These are phyloP conservation scores for Grammothele lineata DNA, from an alignment of 768 basidiomycete genomes.

Conservation along the genomic window DNA sequence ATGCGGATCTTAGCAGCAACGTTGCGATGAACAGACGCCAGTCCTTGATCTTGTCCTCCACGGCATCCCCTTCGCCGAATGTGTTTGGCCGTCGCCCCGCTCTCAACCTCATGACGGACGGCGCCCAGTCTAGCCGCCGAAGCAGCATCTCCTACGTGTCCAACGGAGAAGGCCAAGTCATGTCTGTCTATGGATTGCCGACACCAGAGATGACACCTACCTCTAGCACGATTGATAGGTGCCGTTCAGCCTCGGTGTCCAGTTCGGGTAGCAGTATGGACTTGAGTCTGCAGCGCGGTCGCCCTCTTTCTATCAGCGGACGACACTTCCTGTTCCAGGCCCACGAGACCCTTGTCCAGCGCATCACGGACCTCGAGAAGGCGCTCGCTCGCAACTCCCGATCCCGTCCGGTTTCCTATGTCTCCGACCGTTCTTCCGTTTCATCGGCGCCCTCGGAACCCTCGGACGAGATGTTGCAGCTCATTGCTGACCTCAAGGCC, in stretches of 20 bases:
- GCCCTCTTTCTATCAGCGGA: slow-evolving; percentile 62
- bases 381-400: slow-evolving; percentile 40
- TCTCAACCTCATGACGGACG: slow-evolving; percentile 18
- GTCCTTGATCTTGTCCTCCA: slow-evolving; percentile 31
- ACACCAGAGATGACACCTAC: slow-evolving; percentile 75
- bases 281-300: slow-evolving; percentile 9
- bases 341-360: slow-evolving; percentile 75
- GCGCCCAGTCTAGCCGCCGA: slow-evolving; percentile 30
- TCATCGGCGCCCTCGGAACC: slow-evolving; percentile 35
- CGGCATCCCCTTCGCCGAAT: slow-evolving; percentile 30
- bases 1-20: slow-evolving; percentile 9
- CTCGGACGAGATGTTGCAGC: slow-evolving; percentile 72
- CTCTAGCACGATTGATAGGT: slow-evolving; percentile 27
- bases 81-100: slow-evolving; percentile 34
- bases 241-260: slow-evolving; percentile 13
- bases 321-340: slow-evolving; percentile 85
- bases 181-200: slow-evolving; percentile 46
- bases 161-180: slow-evolving; percentile 23
- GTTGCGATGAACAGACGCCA: slow-evolving; percentile 25
- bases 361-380: slow-evolving; percentile 78
- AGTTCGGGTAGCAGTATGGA: slow-evolving; percentile 9
- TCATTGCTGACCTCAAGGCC: slow-evolving; percentile 74
- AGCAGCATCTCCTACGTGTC: slow-evolving; percentile 81
- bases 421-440: slow-evolving; percentile 46
- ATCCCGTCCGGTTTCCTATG: slow-evolving; percentile 37